Evolutionary conservation across 1,284 basidiomycete genomes (phyloP).

Genomic region (Gymnopus androsaceus): DNA sequence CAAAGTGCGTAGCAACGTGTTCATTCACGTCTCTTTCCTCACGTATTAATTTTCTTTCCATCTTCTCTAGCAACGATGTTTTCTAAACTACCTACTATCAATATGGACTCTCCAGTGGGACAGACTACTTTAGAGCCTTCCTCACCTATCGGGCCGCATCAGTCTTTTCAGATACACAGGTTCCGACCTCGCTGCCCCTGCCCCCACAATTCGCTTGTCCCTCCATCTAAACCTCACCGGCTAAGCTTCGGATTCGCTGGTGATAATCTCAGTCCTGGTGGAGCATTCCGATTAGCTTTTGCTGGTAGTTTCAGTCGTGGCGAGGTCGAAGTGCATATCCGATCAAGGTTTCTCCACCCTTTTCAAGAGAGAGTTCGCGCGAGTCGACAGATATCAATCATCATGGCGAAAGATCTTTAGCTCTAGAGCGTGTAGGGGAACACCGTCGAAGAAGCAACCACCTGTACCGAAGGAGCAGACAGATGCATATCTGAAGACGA

Average conservation of each 20-base stretch:
- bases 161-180: background rate
- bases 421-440: conserved; percentile 9
- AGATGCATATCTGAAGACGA: conserved; percentile 13
- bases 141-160: background rate
- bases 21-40: no score
- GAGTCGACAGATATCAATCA: conserved; percentile 2
- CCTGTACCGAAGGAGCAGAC: conserved; percentile 13
- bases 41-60: no score
- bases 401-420: conserved; percentile 8
- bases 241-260: background rate
- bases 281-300: background rate
- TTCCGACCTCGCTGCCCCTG: background rate
- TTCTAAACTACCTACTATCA: background rate
- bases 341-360: no score
- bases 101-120: background rate
- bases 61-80: background rate
- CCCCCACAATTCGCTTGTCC: background rate
- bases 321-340: conserved; percentile 1
- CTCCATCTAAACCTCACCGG: background rate
- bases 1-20: no score
- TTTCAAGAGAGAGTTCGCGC: background rate
- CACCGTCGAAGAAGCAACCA: conserved; percentile 10
- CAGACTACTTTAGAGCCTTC: background rate
- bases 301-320: background rate
- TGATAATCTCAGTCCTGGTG: background rate